Percentiles rank a stretch among this genome's conserved stretches.
Evolutionary conservation across 108 stramenopile genomes (phyloP).

Genomic region (Nitzschia inconspicua): DNA sequence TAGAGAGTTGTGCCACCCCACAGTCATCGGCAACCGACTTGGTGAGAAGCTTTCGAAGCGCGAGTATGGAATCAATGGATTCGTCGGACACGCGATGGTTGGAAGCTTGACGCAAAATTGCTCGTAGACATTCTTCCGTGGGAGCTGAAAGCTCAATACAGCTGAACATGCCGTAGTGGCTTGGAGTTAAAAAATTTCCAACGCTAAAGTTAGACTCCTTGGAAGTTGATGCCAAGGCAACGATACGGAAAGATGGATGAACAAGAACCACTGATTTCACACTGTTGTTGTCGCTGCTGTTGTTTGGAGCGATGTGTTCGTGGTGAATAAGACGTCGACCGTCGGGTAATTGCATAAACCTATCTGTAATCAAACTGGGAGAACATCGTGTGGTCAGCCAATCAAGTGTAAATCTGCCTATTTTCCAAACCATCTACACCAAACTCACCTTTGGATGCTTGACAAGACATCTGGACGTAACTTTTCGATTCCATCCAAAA

Average conservation of each 20-base stretch:
- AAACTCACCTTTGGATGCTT: slow-evolving; percentile 50
- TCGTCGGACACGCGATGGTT: not conserved
- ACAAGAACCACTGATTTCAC: slow-evolving; percentile 46
- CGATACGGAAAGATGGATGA: slow-evolving; percentile 40
- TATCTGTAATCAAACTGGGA: slow-evolving; percentile 43
- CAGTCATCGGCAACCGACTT: slow-evolving; percentile 26
- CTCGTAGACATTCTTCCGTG: slow-evolving; percentile 18
- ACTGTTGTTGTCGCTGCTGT: slow-evolving; percentile 21
- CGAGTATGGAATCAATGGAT: slow-evolving; percentile 10
- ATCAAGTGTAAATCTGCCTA: too few relatives aligned
- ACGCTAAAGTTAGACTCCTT: too few relatives aligned
- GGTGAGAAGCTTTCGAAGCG: slow-evolving; percentile 9
- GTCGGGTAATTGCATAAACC: slow-evolving; percentile 60
- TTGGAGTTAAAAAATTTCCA: slow-evolving; percentile 14
- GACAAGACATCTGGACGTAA: slow-evolving; percentile 58
- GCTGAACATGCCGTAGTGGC: slow-evolving; percentile 27
- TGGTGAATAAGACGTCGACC: slow-evolving; percentile 32
- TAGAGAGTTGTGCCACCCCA: slow-evolving; percentile 26
- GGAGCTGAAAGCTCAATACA: slow-evolving; percentile 15
- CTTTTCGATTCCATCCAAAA: slow-evolving; percentile 86
- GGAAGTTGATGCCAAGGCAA: slow-evolving; percentile 23
- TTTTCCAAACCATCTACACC: too few relatives aligned
- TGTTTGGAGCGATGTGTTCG: slow-evolving; percentile 8
- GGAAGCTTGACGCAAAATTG: slow-evolving; percentile 14
- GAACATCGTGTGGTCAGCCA: too few relatives aligned